Percentiles rank a stretch among this genome's conserved stretches.
Evolutionary conservation across 1,139 yeast species (phyloP).

Genomic region (Pichia sorboxylosa): DNA sequence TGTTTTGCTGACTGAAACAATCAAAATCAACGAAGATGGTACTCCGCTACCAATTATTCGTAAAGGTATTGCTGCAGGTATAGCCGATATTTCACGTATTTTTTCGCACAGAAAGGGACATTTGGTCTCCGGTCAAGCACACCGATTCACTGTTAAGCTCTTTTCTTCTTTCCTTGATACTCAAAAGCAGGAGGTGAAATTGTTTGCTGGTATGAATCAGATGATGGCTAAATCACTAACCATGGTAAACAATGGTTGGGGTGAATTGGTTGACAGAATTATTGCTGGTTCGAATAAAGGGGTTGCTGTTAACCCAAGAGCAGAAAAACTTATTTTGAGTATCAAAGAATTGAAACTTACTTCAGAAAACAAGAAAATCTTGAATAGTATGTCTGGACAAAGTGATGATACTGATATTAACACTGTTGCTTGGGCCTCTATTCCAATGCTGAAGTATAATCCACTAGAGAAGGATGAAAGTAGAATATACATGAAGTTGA

Average conservation of each 20-base stretch:
- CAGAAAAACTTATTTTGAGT: constrained; percentile 58
- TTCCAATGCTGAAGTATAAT: constrained; percentile 53
- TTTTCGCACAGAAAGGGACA: constrained; percentile 58
- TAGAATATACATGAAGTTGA: constrained; percentile 46
- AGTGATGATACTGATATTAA: constrained; percentile 21
- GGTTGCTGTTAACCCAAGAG: constrained; percentile 73
- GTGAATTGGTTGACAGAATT: constrained; percentile 71
- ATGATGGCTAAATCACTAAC: constrained; percentile 23
- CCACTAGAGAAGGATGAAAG: constrained; percentile 52
- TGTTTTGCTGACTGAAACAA: constrained; percentile 54
- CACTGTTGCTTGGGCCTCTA: constrained; percentile 38
- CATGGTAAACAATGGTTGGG: constrained; percentile 68
- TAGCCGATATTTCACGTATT: constrained; percentile 70
- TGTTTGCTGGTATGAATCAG: constrained; percentile 23
- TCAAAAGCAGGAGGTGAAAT: constrained; percentile 15
- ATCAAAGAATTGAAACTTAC: constrained; percentile 58
- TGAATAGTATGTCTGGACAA: constrained; percentile 9
- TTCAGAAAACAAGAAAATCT: constrained; percentile 6
- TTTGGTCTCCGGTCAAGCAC: constrained; percentile 49
- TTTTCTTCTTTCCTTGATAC: constrained; percentile 47
- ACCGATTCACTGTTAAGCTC: constrained; percentile 59
- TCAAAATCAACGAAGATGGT: constrained; percentile 9
- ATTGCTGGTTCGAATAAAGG: constrained; percentile 69
- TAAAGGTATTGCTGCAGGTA: constrained; percentile 84
- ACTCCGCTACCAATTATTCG: constrained; percentile 36